Evolutionary conservation across 495 filamentous ascomycete species (phyloP).

Genomic region (Echria macrotheca): DNA sequence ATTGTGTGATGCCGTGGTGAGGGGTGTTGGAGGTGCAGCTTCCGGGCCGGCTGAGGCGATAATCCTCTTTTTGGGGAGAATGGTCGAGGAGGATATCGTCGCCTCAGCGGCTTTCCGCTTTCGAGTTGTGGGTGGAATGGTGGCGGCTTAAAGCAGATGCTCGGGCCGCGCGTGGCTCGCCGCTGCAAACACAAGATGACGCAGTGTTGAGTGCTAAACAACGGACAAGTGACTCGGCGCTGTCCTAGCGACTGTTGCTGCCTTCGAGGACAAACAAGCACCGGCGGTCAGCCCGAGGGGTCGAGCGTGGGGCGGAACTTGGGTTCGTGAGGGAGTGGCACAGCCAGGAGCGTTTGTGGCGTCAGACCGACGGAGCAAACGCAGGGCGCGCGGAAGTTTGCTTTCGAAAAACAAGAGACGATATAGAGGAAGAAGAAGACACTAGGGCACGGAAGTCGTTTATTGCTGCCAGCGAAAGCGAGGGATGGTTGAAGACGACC

Average conservation of each 20-base stretch:
- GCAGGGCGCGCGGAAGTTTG: too few relatives aligned
- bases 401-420: background rate
- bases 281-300: background rate
- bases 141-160: slow-evolving; percentile 34
- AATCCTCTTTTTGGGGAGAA: slow-evolving; percentile 48
- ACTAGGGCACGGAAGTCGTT: background rate
- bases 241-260: too few relatives aligned
- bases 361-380: too few relatives aligned
- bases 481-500: too few relatives aligned
- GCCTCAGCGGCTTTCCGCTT: slow-evolving; percentile 92
- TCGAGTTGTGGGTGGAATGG: slow-evolving; percentile 60
- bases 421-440: background rate
- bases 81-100: slow-evolving; percentile 45
- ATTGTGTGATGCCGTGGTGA: slow-evolving; percentile 50
- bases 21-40: slow-evolving; percentile 50
- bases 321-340: background rate
- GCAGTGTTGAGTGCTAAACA: too few relatives aligned
- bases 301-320: slow-evolving; percentile 1
- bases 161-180: too few relatives aligned
- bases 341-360: background rate
- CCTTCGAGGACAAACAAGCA: background rate
- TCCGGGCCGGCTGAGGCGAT: slow-evolving; percentile 43
- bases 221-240: too few relatives aligned
- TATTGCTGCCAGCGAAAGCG: background rate
- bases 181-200: too few relatives aligned